Percentiles rank a stretch among this genome's conserved stretches.
phyloP scores from a whole-genome alignment of 306 rosid species.

The barrel medic (Medicago truncatula) region MtrunA17r5.0-ANR NC_053044.1:1271001-1271500 shows the following conservation, averaged over 20 bases:
- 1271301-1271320: slow-evolving; percentile 31
- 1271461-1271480: no score
- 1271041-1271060: no score
- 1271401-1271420: slow-evolving; percentile 61
- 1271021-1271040: no score
- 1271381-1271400: slow-evolving; percentile 60
- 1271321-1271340: slow-evolving; percentile 64
- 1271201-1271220: slow-evolving; percentile 45
- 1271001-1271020: no score
- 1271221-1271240: no score
- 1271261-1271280: slow-evolving; percentile 43
- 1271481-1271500: background rate
- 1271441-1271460: no score
- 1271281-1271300: slow-evolving; percentile 70
- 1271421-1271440: background rate
- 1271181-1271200: background rate
- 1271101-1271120: background rate
- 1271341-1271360: slow-evolving; percentile 55
- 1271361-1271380: no score
- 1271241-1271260: no score
- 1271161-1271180: background rate
- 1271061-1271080: background rate
- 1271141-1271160: background rate
- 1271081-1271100: background rate
- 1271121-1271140: background rate